These are phyloP conservation scores for Russula foetens DNA, from an alignment of 768 basidiomycete genomes.

Conservation along the genomic window DNA sequence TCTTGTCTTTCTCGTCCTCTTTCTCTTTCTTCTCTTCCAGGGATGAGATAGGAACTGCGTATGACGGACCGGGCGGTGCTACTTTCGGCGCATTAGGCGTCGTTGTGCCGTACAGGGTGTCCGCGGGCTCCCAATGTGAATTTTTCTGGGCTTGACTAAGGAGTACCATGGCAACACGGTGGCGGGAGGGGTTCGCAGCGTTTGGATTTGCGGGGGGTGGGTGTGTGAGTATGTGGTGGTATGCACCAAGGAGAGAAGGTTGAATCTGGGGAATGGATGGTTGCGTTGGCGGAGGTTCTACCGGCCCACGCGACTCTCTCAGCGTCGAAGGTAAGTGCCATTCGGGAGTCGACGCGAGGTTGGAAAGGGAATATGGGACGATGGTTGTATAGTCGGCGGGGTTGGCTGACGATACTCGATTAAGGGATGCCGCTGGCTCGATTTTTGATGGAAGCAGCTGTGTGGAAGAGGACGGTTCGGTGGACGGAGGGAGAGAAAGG, in stretches of 20 bases:
- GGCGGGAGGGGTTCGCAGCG: constrained; percentile 51
- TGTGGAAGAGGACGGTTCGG: constrained; percentile 27
- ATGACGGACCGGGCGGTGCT: constrained; percentile 55
- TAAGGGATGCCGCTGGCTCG: constrained; percentile 32
- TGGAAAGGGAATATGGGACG: constrained; percentile 67
- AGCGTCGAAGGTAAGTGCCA: constrained; percentile 52
- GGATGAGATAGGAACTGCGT: constrained; percentile 42
- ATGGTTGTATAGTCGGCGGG: constrained; percentile 65
- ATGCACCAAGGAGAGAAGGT: constrained; percentile 57
- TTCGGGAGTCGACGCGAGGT: constrained; percentile 53
- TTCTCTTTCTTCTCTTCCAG: constrained; percentile 39
- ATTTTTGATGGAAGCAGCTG: constrained; percentile 31
- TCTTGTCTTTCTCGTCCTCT: constrained; percentile 48
- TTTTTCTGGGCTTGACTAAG: constrained; percentile 47
- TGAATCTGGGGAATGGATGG: constrained; percentile 49
- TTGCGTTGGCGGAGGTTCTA: constrained; percentile 23
- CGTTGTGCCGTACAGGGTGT: constrained; percentile 53
- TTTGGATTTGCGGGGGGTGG: constrained; percentile 44
- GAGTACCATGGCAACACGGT: constrained; percentile 70
- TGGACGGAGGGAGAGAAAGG: constrained; percentile 31
- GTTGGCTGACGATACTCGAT: constrained; percentile 32
- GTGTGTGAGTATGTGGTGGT: constrained; percentile 71
- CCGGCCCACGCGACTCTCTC: constrained; percentile 9
- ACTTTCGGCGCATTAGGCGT: constrained; percentile 56
- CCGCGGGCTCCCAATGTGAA: constrained; percentile 55